Conservation (phyloP, 345 rosid species). For the Acer negundo region DNA sequence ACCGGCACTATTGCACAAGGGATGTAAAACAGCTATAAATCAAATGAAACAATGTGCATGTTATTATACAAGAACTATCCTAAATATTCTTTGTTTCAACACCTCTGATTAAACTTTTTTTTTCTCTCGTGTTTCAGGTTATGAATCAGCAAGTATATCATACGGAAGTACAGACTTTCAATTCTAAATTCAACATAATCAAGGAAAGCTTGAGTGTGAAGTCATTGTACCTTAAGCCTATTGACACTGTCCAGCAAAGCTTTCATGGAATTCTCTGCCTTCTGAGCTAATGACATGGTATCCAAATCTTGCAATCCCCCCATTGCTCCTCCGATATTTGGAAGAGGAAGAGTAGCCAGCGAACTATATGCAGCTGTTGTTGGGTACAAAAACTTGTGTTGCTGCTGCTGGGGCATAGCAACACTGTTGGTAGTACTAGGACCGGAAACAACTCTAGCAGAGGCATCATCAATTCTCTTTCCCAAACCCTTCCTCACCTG, state of each 20-base stretch:
- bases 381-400: conserved; percentile 29
- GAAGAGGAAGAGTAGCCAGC: conserved; percentile 32
- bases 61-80: not conserved
- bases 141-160: not conserved
- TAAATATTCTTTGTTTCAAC: not conserved
- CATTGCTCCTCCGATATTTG: conserved; percentile 59
- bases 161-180: not conserved
- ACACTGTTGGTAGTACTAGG: conserved; percentile 27
- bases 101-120: not conserved
- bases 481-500: conserved; percentile 87
- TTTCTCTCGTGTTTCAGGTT: not conserved
- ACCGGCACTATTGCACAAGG: not conserved
- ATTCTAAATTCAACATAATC: not conserved
- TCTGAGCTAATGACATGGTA: conserved; percentile 58
- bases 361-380: conserved; percentile 1
- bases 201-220: not conserved
- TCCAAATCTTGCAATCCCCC: conserved; percentile 52
- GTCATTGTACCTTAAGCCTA: conserved; percentile 60
- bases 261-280: conserved; percentile 73
- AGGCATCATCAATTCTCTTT: conserved; percentile 75
- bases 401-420: conserved; percentile 32
- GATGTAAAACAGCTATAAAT: not conserved
- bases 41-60: not conserved
- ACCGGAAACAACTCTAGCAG: conserved; percentile 36
- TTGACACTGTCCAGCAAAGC: conserved; percentile 58